phyloP scores from a whole-genome alignment of 2,329 filamentous ascomycete genomes.

The Phialophora macrospora region DNA sequence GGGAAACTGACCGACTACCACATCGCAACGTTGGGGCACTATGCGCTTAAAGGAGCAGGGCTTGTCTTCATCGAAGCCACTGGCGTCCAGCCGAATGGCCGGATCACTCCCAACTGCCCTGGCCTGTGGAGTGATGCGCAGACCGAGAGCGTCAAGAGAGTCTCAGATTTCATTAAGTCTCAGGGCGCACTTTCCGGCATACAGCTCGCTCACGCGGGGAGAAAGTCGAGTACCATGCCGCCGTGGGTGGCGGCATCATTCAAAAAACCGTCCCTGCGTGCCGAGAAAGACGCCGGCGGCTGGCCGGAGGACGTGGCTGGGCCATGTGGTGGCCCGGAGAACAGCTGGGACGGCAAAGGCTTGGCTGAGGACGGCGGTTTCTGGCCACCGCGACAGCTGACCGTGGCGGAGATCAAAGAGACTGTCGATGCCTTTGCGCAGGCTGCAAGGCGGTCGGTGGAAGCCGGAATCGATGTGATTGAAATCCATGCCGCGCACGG shows the following conservation, averaged over 20 bases:
- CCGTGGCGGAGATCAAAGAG: slow-evolving; percentile 41
- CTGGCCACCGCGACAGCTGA: slow-evolving; percentile 40
- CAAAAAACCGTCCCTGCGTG: slow-evolving; percentile 34
- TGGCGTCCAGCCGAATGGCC: slow-evolving; percentile 72
- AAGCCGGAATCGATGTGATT: slow-evolving; percentile 75
- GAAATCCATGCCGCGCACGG: slow-evolving; percentile 83
- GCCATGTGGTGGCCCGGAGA: slow-evolving; percentile 34
- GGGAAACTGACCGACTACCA: slow-evolving; percentile 54
- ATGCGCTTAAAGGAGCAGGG: slow-evolving; percentile 38
- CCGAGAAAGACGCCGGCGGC: slow-evolving; percentile 33
- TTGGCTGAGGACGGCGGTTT: slow-evolving; percentile 36
- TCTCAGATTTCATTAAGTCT: slow-evolving; percentile 78
- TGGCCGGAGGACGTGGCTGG: slow-evolving; percentile 39
- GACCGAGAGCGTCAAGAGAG: slow-evolving; percentile 54
- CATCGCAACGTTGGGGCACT: slow-evolving; percentile 46
- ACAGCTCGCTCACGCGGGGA: slow-evolving; percentile 80
- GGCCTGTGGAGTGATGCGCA: slow-evolving; percentile 47
- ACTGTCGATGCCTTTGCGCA: slow-evolving; percentile 43
- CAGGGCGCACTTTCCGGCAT: slow-evolving; percentile 78
- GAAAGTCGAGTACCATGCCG: slow-evolving; percentile 64
- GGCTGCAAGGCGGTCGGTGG: slow-evolving; percentile 64
- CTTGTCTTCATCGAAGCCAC: slow-evolving; percentile 72
- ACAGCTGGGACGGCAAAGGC: slow-evolving; percentile 37
- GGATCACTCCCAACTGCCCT: slow-evolving; percentile 66
- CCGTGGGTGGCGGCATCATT: slow-evolving; percentile 50